A percentile compares a stretch with the other conserved stretches of the same genome.
Conservation (phyloP, 2,329 filamentous ascomycete genomes). For the Cadophora sp. region DNA sequence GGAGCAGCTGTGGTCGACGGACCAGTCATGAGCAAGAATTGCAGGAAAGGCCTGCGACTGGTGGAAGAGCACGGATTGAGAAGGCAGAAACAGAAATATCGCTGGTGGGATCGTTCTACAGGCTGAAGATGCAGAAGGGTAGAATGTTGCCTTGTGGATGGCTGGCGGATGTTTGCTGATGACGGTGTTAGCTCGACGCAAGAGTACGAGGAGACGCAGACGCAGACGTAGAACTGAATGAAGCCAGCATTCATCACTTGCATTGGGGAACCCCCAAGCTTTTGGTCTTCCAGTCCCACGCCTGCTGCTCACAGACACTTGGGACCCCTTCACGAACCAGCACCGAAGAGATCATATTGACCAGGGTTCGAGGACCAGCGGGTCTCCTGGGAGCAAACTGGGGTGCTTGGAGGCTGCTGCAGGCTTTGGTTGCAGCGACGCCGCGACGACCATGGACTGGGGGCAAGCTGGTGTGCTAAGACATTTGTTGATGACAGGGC, state of each 20-base stretch:
- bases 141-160: slow-evolving; percentile 27
- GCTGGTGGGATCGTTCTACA: slow-evolving; percentile 30
- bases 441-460: slow-evolving; percentile 3
- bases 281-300: slow-evolving; percentile 39
- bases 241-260: slow-evolving; percentile 21
- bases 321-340: slow-evolving; percentile 19
- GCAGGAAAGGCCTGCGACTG: slow-evolving; percentile 34
- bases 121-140: slow-evolving; percentile 30
- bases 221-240: slow-evolving; percentile 6
- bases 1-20: slow-evolving; percentile 34
- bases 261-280: slow-evolving; percentile 36
- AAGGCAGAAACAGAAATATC: slow-evolving; percentile 25
- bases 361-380: slow-evolving; percentile 36
- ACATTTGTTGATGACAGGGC: slow-evolving; percentile 10
- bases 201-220: slow-evolving; percentile 1
- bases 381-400: slow-evolving; percentile 29
- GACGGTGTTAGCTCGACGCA: slow-evolving; percentile 38
- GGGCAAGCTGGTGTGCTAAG: slow-evolving; percentile 4
- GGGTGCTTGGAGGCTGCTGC: slow-evolving; percentile 23
- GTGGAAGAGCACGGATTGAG: slow-evolving; percentile 34
- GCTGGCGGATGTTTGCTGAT: slow-evolving; percentile 36
- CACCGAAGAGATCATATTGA: slow-evolving; percentile 15
- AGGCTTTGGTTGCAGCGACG: slow-evolving; percentile 11
- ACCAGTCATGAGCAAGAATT: slow-evolving; percentile 38
- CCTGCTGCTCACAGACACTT: slow-evolving; percentile 40